Evolutionary conservation across 2,329 filamentous ascomycete species (phyloP).

Genomic region (Sarocladium oryzae): DNA sequence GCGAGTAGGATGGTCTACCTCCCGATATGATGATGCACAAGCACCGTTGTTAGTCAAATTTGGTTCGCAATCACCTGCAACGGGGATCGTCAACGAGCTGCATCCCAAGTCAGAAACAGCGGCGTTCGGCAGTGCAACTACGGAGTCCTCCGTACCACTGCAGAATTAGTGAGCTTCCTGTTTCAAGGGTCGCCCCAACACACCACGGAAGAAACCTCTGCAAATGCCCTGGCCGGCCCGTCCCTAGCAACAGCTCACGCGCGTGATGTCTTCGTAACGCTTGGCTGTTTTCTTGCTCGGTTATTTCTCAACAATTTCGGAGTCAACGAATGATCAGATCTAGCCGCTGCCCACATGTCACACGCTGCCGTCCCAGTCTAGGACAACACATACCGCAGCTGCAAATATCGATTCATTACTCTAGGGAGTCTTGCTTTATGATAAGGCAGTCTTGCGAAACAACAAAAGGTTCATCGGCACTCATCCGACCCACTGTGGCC

Average conservation of each 20-base stretch:
- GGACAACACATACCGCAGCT: too few relatives aligned
- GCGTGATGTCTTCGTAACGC: not conserved
- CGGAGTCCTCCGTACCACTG: too few relatives aligned
- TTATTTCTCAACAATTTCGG: not conserved
- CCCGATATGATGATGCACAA: not conserved
- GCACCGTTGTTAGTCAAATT: not conserved
- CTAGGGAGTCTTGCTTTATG: too few relatives aligned
- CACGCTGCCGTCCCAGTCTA: not conserved
- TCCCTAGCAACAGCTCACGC: conserved; percentile 1
- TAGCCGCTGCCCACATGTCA: not conserved
- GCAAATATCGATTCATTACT: too few relatives aligned
- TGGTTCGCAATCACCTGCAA: not conserved
- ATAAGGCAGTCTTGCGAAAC: too few relatives aligned
- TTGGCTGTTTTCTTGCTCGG: not conserved
- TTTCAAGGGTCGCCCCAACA: not conserved
- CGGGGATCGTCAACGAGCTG: not conserved
- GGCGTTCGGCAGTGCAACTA: not conserved
- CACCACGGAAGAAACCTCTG: not conserved
- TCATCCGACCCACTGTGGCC: not conserved
- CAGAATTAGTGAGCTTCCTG: not conserved
- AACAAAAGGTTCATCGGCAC: not conserved
- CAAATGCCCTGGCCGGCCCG: conserved; percentile 1
- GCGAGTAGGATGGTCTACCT: too few relatives aligned
- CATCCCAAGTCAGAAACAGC: not conserved
- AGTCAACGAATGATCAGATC: not conserved